phyloP scores from a whole-genome alignment of 768 basidiomycete species.

The Wakefieldia striispora region DNA sequence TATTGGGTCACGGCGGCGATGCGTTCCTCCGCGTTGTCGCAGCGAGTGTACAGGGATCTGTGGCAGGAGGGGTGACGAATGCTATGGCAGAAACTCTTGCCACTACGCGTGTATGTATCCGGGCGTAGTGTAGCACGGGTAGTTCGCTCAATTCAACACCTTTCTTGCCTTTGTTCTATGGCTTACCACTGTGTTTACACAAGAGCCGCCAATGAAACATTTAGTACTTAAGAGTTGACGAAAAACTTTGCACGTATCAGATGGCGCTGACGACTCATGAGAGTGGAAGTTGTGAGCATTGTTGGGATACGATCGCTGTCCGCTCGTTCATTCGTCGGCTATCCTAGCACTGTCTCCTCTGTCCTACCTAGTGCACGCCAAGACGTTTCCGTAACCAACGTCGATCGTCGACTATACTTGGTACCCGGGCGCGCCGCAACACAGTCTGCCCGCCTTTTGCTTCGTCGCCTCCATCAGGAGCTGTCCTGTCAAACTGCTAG shows the following conservation, averaged over 20 bases:
- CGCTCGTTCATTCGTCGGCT: neutral
- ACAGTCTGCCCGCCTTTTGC: constrained; percentile 67
- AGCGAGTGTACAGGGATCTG: neutral
- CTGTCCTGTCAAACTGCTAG: constrained; percentile 80
- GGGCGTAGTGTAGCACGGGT: no score
- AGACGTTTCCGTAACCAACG: constrained; percentile 51
- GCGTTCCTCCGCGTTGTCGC: neutral
- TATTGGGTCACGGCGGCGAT: constrained; percentile 11
- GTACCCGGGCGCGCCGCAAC: constrained; percentile 74
- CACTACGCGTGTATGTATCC: no score
- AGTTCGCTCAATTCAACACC: no score
- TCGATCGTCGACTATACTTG: constrained; percentile 79
- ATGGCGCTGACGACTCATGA: no score
- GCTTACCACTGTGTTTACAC: no score
- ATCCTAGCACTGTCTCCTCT: neutral
- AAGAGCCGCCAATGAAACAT: no score
- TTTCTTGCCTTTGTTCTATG: no score
- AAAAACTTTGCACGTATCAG: no score
- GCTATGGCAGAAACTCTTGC: no score
- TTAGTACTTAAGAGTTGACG: no score
- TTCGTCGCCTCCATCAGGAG: constrained; percentile 84
- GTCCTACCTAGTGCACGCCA: constrained; percentile 12
- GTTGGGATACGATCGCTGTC: neutral
- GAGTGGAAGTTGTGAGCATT: neutral
- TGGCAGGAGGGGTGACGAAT: neutral